Percentiles rank a stretch among this genome's conserved stretches.
Conservation (phyloP, 805 yeast species). For the Kluyveromyces nonfermentans region DNA sequence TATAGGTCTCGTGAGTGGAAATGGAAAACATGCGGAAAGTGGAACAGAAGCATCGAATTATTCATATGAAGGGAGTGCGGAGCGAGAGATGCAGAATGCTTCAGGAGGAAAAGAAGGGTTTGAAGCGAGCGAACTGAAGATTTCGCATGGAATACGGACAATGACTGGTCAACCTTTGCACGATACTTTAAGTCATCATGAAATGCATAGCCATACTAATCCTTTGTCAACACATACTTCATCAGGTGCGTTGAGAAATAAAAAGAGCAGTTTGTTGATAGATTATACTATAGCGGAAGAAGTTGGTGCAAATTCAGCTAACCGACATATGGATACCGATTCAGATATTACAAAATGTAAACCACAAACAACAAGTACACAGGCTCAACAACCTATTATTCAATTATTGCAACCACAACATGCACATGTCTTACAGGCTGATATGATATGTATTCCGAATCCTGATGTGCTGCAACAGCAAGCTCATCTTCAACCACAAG, state of each 20-base stretch:
- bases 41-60: background rate
- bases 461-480: background rate
- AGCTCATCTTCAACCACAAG: background rate
- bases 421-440: background rate
- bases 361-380: background rate
- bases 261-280: constrained; percentile 29
- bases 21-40: background rate
- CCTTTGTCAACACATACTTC: constrained; percentile 24
- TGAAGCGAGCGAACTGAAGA: background rate
- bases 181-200: background rate
- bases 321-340: background rate
- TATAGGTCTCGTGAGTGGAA: background rate
- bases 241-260: constrained; percentile 26
- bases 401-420: background rate
- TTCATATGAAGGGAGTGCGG: background rate
- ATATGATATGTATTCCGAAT: background rate
- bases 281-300: constrained; percentile 7
- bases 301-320: background rate
- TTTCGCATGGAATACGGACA: background rate
- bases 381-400: background rate
- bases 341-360: background rate
- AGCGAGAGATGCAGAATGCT: background rate
- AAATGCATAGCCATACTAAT: constrained; percentile 8
- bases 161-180: background rate
- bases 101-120: background rate